A percentile compares a stretch with the other conserved stretches of the same genome.
Evolutionary conservation across 768 basidiomycete genomes (phyloP).

Genomic region (Suillus sp.): DNA sequence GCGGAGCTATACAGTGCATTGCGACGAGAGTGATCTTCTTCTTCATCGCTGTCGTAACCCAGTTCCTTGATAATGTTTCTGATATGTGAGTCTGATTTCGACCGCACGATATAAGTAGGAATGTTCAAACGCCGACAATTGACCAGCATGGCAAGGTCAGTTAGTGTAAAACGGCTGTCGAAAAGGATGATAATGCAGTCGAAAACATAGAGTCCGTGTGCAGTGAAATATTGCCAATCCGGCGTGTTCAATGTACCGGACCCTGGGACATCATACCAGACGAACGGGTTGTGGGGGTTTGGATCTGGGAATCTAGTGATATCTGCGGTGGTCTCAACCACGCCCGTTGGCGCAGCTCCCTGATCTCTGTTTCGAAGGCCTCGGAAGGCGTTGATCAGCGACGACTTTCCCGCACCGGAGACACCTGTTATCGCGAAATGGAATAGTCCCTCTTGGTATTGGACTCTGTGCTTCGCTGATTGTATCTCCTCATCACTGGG

Average conservation of each 20-base stretch:
- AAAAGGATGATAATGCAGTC: slow-evolving; percentile 23
- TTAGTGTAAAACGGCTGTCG: slow-evolving; percentile 22
- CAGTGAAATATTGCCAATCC: slow-evolving; percentile 33
- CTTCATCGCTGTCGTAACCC: slow-evolving; percentile 22
- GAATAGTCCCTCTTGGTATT: slow-evolving; percentile 23
- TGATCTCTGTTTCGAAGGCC: slow-evolving; percentile 25
- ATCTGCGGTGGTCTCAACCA: slow-evolving; percentile 26
- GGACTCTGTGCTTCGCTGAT: slow-evolving; percentile 11
- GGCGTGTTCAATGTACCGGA: slow-evolving; percentile 28
- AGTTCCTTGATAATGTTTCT: slow-evolving; percentile 18
- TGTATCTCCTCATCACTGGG: slow-evolving; percentile 21
- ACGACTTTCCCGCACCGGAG: slow-evolving; percentile 34
- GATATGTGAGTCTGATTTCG: slow-evolving; percentile 23
- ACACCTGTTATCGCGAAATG: slow-evolving; percentile 33
- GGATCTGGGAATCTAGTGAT: slow-evolving; percentile 29
- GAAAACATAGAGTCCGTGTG: slow-evolving; percentile 28
- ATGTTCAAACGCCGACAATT: slow-evolving; percentile 20
- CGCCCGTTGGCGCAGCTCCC: slow-evolving; percentile 29
- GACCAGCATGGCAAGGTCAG: slow-evolving; percentile 21
- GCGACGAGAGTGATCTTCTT: slow-evolving; percentile 9
- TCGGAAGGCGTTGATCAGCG: slow-evolving; percentile 33
- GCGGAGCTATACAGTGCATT: slow-evolving; percentile 18
- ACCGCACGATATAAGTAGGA: slow-evolving; percentile 22
- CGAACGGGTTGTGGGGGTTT: slow-evolving; percentile 19
- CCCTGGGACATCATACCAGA: slow-evolving; percentile 36